Base-by-base conservation (phyloP, 192 early-diverging fungal species). In the Kappamyces sp. region DNA sequence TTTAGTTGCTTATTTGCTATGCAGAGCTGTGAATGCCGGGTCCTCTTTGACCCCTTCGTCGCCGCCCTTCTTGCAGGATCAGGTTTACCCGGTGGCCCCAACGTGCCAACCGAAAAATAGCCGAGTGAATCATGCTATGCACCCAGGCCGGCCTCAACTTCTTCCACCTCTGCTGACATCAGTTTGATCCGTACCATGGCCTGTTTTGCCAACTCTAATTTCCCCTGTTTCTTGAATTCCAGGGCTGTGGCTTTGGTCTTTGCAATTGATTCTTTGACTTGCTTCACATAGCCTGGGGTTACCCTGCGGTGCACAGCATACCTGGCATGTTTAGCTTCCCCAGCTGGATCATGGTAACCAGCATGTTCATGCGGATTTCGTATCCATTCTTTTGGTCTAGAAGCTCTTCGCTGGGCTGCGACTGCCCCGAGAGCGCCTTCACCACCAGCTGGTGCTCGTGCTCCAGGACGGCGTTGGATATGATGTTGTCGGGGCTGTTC, bases 381-480 rank as follows among this genome's bases (percentile, higher is more conserved):
- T 87, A 69, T 33, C 74, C 79, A 38, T 69, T 68, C 61, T 88
- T 78, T 43, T 79, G 65, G 67, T 89, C 87, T 48, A 71, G 60
- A 23, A 85, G 66, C 40, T 88, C 84, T 5, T 87, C 86, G 1
- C 71, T 60, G 32, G 75, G 70, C 34, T 67, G 69, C 7, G 69
- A 58, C 49, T 79, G 60, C 12, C 63, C 65, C 6, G 75, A 63
- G 1, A 70, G 50, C 35, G 89, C 83, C 33, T 80, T 55, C 5
- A 64, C 41, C 47, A 77, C 51, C 0, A 85, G 61, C 9, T 68
- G 33, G 49, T 81, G 73, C 59, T 92, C 90, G 3, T 69, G 57
- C 63, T 90, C 87, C 1, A 92, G 58, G 1, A 92, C 89, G 57
- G 70, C 69, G 61, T 87, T 92, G 7, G 89, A 91, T 9, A 80